Conservation (phyloP, 164 flowering plant species). For the Aristolochia californica region DNA sequence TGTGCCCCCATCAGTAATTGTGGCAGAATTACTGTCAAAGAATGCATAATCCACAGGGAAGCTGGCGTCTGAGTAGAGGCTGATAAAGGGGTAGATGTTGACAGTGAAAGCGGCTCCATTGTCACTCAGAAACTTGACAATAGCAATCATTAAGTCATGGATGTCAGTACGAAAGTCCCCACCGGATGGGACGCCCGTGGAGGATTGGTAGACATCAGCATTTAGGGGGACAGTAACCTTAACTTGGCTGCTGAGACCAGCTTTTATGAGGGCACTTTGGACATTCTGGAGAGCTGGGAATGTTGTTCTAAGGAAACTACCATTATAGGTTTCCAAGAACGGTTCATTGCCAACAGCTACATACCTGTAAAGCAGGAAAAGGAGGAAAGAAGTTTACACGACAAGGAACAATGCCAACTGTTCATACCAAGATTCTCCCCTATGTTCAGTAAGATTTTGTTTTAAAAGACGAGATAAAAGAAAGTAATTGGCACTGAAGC, state of each 20-base stretch:
- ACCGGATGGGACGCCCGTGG: conserved; percentile 47
- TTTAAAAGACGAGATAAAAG: too few species aligned
- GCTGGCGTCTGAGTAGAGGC: conserved; percentile 54
- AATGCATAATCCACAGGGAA: conserved; percentile 90
- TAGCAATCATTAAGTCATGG: conserved; percentile 50
- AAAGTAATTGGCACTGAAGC: too few species aligned
- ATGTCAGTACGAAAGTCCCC: conserved; percentile 82
- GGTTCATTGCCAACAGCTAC: conserved; percentile 97
- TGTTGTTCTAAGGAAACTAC: conserved; percentile 53
- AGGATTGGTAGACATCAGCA: conserved; percentile 64
- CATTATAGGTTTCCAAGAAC: conserved; percentile 64
- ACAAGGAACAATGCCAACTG: not conserved
- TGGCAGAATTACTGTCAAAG: conserved; percentile 54
- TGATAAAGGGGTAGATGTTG: conserved; percentile 84
- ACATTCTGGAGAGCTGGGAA: conserved; percentile 78
- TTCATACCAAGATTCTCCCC: not conserved
- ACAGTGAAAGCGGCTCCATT: conserved; percentile 69
- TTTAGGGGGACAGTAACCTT: conserved; percentile 70
- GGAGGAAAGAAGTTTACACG: not conserved
- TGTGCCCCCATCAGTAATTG: conserved; percentile 42
- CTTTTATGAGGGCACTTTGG: conserved; percentile 70
- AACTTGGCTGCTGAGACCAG: conserved; percentile 51
- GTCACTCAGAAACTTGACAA: conserved; percentile 61
- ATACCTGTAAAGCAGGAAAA: conserved; percentile 34
- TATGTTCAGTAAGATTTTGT: too few species aligned